A percentile compares a stretch with the other conserved stretches of the same genome.
These are phyloP conservation scores for Neurospora sp. DNA, from an alignment of 2,329 filamentous ascomycete species.

Conservation along the genomic window DNA sequence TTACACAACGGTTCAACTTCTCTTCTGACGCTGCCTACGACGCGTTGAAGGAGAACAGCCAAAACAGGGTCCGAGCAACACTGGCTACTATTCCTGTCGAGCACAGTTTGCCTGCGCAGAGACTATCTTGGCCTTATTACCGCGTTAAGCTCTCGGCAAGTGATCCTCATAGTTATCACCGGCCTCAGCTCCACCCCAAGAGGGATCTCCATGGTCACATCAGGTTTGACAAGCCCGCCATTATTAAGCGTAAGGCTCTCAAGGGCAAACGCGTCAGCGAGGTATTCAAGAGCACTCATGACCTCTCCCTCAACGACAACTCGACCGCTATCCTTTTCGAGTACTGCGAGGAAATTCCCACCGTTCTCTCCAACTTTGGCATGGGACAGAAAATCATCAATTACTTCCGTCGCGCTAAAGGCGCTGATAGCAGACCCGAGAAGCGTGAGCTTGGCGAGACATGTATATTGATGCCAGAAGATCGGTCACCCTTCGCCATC, in stretches of 20 bases:
- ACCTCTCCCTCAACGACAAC: slow-evolving; percentile 81
- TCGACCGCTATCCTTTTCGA: slow-evolving; percentile 81
- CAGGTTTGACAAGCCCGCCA: slow-evolving; percentile 56
- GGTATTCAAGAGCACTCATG: slow-evolving; percentile 68
- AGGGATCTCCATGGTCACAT: slow-evolving; percentile 57
- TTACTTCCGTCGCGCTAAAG: slow-evolving; percentile 77
- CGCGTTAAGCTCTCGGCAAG: slow-evolving; percentile 69
- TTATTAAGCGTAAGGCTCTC: slow-evolving; percentile 71
- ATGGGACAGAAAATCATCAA: slow-evolving; percentile 97
- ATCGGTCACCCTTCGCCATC: slow-evolving; percentile 90
- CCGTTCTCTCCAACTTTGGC: slow-evolving; percentile 87
- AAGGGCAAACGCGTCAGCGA: slow-evolving; percentile 71
- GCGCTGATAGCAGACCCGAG: slow-evolving; percentile 63
- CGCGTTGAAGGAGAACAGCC: slow-evolving; percentile 89
- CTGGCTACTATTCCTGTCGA: slow-evolving; percentile 88
- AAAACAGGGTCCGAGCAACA: slow-evolving; percentile 88
- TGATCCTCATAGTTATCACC: slow-evolving; percentile 68
- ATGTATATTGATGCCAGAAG: slow-evolving; percentile 78
- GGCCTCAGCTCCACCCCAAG: slow-evolving; percentile 66
- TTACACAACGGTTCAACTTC: slow-evolving; percentile 81
- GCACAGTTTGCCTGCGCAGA: slow-evolving; percentile 83
- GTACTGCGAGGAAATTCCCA: slow-evolving; percentile 89
- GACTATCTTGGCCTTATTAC: slow-evolving; percentile 93
- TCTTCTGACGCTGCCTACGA: slow-evolving; percentile 97
- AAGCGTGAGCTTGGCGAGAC: slow-evolving; percentile 84